Evolutionary conservation across 768 basidiomycete species (phyloP), one percentile per base, ranked within the genome.

Genomic region (Lanmaoa pseudosensibilis): DNA sequence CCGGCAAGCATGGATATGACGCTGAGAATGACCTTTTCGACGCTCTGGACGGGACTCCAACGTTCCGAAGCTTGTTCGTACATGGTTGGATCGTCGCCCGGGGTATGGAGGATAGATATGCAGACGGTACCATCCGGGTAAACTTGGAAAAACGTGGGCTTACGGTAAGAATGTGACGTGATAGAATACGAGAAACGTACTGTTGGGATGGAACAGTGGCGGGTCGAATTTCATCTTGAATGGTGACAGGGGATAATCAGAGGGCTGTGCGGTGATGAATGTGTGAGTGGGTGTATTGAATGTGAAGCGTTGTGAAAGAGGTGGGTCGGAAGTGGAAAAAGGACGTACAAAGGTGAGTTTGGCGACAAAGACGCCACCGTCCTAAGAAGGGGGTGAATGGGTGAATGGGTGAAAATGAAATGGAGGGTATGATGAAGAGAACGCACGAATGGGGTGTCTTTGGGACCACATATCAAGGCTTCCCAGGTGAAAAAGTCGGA

Each of bases 161-260:
- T 15, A 9, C 33, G 45, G 54, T n/a, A 23, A 18, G 23, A 30
- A 30, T 30, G 27, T 30, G 27, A 30, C 27, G 27, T 30, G 27
- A n/a, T n/a, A n/a, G n/a, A n/a, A 3, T 25, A 5, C 25, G 2
- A 3, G 25, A 25, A 25, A 75, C 90, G 73, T 63, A 96, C 97
- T 90, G 72, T 99, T 99, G 18, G 97, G 97, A 74, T 99, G 97
- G 74, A 98, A 91, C 53, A 99, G 72, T 3, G 96, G 95, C 4
- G 97, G 97, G 44, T 98, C 94, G 66, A 99, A 99, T 68, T 84
- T 93, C 97, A 99, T 98, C 78, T 94, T 98, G 86, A 98, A 98
- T 19, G 97, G 97, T 50, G 92, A 96, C 66, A 99, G 77, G 33
- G 97, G 97, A 74, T 99, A 99, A 69, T 99, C 97, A 38, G 81